Evolutionary conservation across 2,329 filamentous ascomycete genomes (phyloP).

Genomic region (Neonectria sp.): DNA sequence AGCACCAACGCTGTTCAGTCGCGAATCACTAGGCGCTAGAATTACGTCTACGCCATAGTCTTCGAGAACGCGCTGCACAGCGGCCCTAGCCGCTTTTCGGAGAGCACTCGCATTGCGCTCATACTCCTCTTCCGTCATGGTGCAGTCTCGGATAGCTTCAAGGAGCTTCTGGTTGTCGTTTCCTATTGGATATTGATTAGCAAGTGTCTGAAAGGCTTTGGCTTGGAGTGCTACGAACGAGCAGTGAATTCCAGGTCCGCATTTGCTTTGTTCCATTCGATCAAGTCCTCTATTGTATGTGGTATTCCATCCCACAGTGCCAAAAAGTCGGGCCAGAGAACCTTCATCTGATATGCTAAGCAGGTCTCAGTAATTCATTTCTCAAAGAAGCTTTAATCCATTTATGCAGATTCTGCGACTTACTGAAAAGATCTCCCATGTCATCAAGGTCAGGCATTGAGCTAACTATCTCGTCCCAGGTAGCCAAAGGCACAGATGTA

Average conservation of each 20-base stretch:
- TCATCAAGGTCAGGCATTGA: not conserved
- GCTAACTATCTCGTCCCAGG: not conserved
- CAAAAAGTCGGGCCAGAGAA: not conserved
- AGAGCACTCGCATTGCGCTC: not conserved
- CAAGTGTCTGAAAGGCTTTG: not conserved
- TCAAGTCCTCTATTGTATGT: slow-evolving; percentile 23
- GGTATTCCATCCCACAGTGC: not conserved
- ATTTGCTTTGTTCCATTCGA: slow-evolving; percentile 35
- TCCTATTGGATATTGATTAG: not conserved
- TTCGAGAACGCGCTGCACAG: not conserved
- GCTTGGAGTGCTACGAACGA: not conserved
- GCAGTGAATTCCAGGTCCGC: slow-evolving; percentile 15
- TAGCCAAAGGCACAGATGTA: not conserved
- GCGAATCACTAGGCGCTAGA: not conserved
- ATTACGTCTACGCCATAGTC: not conserved
- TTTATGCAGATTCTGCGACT: not conserved
- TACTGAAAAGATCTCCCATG: not conserved
- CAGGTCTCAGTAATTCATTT: not conserved
- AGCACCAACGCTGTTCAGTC: not conserved
- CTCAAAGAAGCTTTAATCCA: not conserved
- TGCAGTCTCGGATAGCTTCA: not conserved
- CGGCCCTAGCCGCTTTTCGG: not conserved
- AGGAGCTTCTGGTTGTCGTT: not conserved
- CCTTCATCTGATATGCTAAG: not conserved
- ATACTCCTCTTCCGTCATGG: not conserved